Base-by-base conservation (phyloP, 2,329 filamentous ascomycete species). In the Diatrype stigma region DNA sequence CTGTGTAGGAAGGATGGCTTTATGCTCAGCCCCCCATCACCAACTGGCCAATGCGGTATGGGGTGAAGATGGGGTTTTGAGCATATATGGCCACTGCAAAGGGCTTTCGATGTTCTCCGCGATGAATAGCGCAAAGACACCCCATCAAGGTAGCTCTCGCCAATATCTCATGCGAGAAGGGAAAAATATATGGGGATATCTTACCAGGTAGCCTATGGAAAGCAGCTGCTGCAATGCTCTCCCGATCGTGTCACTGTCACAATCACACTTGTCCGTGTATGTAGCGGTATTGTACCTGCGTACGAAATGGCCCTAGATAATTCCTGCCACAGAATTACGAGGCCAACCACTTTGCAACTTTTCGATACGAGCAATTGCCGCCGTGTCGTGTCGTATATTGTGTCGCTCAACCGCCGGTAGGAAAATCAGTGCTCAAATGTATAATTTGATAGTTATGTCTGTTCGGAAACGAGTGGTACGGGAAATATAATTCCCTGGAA, bases 391-490 rank as follows among this genome's bases (percentile, higher is more conserved):
- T 11, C 22, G 22, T 23, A 26, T 17, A 7, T 14, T 14, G 34
- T 30, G 5, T 37, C 34, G 34, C 22, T n/a, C 40, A 44, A 44
- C 19, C 37, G 19, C 19, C 10, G 12, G 19, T 16, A 44, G 21
- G 16, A 28, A 28, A 44, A 23, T 28, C 26, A 34, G 26, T 35
- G 16, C 12, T 51, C 35, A 45, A 32, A 21, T 37, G 35, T 55
- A 47, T n/a, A n/a, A n/a, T n/a, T n/a, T n/a, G n/a, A n/a, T n/a
- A n/a, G n/a, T 51, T 47, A 52, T 52, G 49, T 45, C 49, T 56
- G 40, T 46, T 47, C 26, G 45, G 51, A 52, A 66, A 63, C 52
- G 63, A 64, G 54, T 53, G 63, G 52, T 52, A 50, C 51, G 56
- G 49, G 56, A 51, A 56, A 49, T 44, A 35, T 50, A 47, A 26